Evolutionary conservation across 495 filamentous ascomycete species (phyloP).

Genomic region (Aspergillus coremiiformis): DNA sequence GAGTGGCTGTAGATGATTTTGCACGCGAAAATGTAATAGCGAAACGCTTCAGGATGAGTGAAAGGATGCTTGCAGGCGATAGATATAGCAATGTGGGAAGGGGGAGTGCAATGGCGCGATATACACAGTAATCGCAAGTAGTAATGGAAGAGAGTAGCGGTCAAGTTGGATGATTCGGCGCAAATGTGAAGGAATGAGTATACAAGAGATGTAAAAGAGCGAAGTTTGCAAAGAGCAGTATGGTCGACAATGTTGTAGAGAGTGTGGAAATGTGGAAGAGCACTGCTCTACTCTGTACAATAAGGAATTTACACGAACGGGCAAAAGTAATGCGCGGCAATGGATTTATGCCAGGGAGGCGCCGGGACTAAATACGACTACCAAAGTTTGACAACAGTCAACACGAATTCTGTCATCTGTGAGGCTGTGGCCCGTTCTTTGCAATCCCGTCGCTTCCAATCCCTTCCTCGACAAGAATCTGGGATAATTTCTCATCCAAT

Average conservation of each 20-base stretch:
- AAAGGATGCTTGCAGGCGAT: background rate
- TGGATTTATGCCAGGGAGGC: background rate
- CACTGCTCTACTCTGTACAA: slow-evolving; percentile 3
- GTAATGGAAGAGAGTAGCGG: background rate
- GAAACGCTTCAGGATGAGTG: slow-evolving; percentile 11
- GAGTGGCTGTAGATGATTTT: background rate
- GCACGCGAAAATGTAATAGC: background rate
- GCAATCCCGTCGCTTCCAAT: no score
- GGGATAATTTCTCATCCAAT: slow-evolving; percentile 11
- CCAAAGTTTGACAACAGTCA: background rate
- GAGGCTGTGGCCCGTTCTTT: background rate
- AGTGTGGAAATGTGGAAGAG: slow-evolving; percentile 3
- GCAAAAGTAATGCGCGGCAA: no score
- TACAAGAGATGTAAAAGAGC: background rate
- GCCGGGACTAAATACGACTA: background rate
- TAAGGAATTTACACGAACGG: no score
- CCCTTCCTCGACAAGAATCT: background rate
- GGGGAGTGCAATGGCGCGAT: slow-evolving; percentile 8
- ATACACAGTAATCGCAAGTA: slow-evolving; percentile 1
- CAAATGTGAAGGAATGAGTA: background rate
- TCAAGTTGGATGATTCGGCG: background rate
- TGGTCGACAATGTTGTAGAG: background rate
- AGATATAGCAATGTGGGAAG: background rate
- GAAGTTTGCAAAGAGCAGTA: background rate
- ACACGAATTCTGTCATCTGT: background rate